These are phyloP conservation scores for Acanthamoeba castellanii DNA, from an alignment of 208 protist species.

Conservation along the genomic window DNA sequence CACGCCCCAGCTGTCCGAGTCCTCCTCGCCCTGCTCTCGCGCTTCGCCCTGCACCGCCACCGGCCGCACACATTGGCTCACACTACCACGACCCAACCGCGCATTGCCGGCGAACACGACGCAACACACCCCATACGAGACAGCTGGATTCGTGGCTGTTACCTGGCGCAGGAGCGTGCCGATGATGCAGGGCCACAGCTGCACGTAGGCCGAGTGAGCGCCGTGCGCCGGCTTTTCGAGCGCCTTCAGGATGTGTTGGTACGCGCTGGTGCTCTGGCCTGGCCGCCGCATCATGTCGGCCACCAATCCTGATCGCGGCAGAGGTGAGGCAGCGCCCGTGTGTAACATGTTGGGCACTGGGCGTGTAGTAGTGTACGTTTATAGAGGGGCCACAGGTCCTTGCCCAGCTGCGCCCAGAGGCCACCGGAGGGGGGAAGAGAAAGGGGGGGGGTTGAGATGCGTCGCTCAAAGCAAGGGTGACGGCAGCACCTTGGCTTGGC, in stretches of 20 bases:
- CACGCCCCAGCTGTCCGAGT: not conserved
- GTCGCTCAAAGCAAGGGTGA: too few species aligned
- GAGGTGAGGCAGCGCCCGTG: too few species aligned
- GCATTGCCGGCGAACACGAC: not conserved
- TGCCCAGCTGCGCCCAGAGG: not conserved
- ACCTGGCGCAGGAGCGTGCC: conserved; percentile 16
- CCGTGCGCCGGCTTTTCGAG: not conserved
- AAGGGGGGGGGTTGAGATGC: not conserved
- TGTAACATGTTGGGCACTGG: not conserved
- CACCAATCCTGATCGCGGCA: not conserved
- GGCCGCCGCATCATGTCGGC: not conserved
- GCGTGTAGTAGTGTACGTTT: not conserved
- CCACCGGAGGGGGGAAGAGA: not conserved
- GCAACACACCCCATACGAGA: not conserved
- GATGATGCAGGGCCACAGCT: conserved; percentile 22
- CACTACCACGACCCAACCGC: not conserved
- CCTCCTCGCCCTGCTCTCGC: not conserved
- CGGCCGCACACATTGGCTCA: too few species aligned
- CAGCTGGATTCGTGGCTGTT: too few species aligned
- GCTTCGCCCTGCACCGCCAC: not conserved
- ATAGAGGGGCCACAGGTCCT: not conserved
- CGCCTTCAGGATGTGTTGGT: not conserved
- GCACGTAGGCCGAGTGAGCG: conserved; percentile 8
- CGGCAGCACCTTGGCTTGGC: not conserved
- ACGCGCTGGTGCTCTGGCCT: not conserved